phyloP scores from a whole-genome alignment of 2,329 filamentous ascomycete genomes.

The Fusarium proliferatum region DNA sequence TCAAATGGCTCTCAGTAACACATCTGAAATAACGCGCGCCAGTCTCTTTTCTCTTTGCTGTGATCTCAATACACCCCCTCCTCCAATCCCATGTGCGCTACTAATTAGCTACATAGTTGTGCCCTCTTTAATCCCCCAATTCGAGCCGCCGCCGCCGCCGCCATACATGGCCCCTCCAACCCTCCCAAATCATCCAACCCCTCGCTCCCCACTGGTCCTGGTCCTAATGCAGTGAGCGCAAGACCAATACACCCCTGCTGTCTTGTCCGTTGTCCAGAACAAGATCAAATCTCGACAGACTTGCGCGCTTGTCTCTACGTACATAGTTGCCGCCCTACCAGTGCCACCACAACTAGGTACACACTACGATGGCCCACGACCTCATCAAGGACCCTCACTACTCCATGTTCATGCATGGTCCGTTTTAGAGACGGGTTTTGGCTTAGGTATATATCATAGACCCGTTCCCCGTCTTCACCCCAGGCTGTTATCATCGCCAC shows the following conservation, averaged over 20 bases:
- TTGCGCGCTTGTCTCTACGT: constrained; percentile 45
- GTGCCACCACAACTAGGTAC: constrained; percentile 42
- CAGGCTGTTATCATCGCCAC: constrained; percentile 42
- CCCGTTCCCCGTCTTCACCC: constrained; percentile 52
- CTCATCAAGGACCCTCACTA: constrained; percentile 49
- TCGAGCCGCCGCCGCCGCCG: constrained; percentile 47
- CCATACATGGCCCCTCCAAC: constrained; percentile 44
- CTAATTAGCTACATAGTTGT: constrained; percentile 43
- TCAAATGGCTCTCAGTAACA: constrained; percentile 39
- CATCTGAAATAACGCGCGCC: constrained; percentile 39
- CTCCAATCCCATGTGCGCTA: constrained; percentile 38
- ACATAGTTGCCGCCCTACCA: constrained; percentile 43
- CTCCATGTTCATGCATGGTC: constrained; percentile 54
- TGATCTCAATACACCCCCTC: constrained; percentile 42
- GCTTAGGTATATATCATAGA: constrained; percentile 60
- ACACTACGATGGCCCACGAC: constrained; percentile 37
- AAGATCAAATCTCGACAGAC: constrained; percentile 47
- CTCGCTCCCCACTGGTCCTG: constrained; percentile 46
- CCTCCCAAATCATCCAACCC: constrained; percentile 45
- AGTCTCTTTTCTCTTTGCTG: constrained; percentile 39
- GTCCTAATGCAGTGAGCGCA: constrained; percentile 46
- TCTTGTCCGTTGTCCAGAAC: constrained; percentile 46
- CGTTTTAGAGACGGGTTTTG: constrained; percentile 42
- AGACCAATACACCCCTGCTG: constrained; percentile 46
- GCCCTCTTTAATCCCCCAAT: constrained; percentile 45